phyloP scores from a whole-genome alignment of 805 yeast species.

The Starmerella asiatica region DNA sequence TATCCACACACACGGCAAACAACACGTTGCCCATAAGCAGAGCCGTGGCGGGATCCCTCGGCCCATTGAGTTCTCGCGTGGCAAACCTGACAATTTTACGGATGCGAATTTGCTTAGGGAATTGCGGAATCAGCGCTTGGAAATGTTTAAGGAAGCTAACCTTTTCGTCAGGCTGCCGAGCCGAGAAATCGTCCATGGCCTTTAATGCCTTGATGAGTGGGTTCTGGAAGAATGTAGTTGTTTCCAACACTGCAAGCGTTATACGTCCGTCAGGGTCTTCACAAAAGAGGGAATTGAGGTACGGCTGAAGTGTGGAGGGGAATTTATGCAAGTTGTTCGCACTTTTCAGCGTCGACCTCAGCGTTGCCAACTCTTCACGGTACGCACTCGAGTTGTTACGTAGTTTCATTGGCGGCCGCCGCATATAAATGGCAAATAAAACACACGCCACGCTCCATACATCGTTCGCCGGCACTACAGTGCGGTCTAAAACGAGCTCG shows the following conservation, averaged over 20 bases:
- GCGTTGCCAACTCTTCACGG: constrained; percentile 36
- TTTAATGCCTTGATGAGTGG: constrained; percentile 68
- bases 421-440: constrained; percentile 50
- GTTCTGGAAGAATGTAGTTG: constrained; percentile 65
- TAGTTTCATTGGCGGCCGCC: constrained; percentile 36
- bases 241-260: constrained; percentile 52
- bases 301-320: constrained; percentile 37
- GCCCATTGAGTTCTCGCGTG: constrained; percentile 33
- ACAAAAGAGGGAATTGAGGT: constrained; percentile 27
- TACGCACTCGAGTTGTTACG: constrained; percentile 39
- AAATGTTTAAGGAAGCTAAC: constrained; percentile 55
- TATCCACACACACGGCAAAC: constrained; percentile 37
- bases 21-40: constrained; percentile 14
- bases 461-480: constrained; percentile 57
- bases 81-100: constrained; percentile 66
- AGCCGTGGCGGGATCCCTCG: constrained; percentile 20
- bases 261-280: constrained; percentile 46
- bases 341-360: constrained; percentile 25
- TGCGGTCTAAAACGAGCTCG: constrained; percentile 55
- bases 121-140: constrained; percentile 38
- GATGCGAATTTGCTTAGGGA: constrained; percentile 44
- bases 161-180: constrained; percentile 56
- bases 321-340: constrained; percentile 30
- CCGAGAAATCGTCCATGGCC: constrained; percentile 69
- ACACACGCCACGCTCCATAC: constrained; percentile 73